Evolutionary conservation across 164 flowering plant species (phyloP).

Genomic region (Vitis vinifera): ASM3070453v1 NC_081809.1:5549001-5549500

Average conservation of each 20-base stretch:
- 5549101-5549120: slow-evolving; percentile 53
- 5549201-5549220: slow-evolving; percentile 51
- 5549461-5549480: slow-evolving; percentile 71
- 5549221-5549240: slow-evolving; percentile 46
- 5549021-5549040: slow-evolving; percentile 14
- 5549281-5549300: slow-evolving; percentile 36
- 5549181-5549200: slow-evolving; percentile 34
- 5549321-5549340: slow-evolving; percentile 44
- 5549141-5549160: slow-evolving; percentile 20
- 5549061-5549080: slow-evolving; percentile 16
- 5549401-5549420: slow-evolving; percentile 42
- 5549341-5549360: slow-evolving; percentile 37
- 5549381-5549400: slow-evolving; percentile 54
- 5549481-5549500: slow-evolving; percentile 50
- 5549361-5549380: slow-evolving; percentile 65
- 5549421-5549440: slow-evolving; percentile 68
- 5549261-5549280: slow-evolving; percentile 41
- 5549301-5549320: slow-evolving; percentile 44
- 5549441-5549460: slow-evolving; percentile 51
- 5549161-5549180: slow-evolving; percentile 30
- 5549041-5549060: slow-evolving; percentile 19
- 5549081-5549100: slow-evolving; percentile 35
- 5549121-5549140: slow-evolving; percentile 56
- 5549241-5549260: slow-evolving; percentile 23
- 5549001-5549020: slow-evolving; percentile 14